phyloP scores from a whole-genome alignment of 768 basidiomycete species.

The Pholiota microspora region DNA sequence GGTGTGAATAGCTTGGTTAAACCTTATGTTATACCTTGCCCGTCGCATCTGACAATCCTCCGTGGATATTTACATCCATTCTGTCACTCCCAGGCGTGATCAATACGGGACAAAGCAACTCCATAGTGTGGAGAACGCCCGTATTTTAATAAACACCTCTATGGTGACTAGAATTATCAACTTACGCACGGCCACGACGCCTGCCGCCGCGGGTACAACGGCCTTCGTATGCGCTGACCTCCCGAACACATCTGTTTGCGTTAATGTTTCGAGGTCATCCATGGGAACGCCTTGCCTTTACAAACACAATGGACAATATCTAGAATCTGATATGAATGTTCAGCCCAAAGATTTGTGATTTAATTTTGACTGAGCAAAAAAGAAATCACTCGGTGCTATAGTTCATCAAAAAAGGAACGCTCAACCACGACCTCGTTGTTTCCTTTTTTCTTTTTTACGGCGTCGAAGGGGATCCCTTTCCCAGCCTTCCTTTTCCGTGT shows the following conservation, averaged over 20 bases:
- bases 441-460: slow-evolving; percentile 57
- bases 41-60: no score
- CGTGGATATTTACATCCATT: no score
- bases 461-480: slow-evolving; percentile 40
- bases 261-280: neutral
- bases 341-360: neutral
- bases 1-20: no score
- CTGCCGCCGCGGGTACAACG: no score
- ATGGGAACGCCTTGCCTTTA: neutral
- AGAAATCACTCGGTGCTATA: slow-evolving; percentile 36
- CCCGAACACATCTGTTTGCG: neutral
- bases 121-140: no score
- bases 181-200: no score
- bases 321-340: neutral
- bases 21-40: no score
- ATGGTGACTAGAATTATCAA: no score
- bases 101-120: no score
- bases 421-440: slow-evolving; percentile 57
- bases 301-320: neutral
- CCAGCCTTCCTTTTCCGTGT: slow-evolving; percentile 60
- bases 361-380: neutral
- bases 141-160: no score
- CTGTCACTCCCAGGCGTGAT: no score
- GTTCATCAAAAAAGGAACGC: slow-evolving; percentile 63
- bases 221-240: no score